These are phyloP conservation scores for Metschnikowia orientalis DNA, from an alignment of 805 yeast genomes.

Conservation along the genomic window DNA sequence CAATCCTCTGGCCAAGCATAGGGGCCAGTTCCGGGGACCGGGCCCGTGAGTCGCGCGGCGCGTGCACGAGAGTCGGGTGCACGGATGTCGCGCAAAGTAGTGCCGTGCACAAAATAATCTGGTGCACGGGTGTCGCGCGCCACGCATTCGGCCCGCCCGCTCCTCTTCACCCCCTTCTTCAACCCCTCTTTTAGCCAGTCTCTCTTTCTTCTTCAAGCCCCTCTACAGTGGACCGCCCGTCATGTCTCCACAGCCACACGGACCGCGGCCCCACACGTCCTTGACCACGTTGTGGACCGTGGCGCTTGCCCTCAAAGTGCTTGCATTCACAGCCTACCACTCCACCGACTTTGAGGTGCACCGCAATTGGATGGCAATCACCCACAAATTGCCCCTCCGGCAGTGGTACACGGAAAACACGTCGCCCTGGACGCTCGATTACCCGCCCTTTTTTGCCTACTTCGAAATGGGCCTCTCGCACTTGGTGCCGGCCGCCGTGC, in stretches of 20 bases:
- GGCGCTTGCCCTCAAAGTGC: conserved; percentile 30
- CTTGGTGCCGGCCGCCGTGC: conserved; percentile 61
- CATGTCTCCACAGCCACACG: conserved; percentile 3
- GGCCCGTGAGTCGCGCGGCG: too few relatives aligned
- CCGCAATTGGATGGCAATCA: conserved; percentile 93
- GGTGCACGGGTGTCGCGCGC: too few relatives aligned
- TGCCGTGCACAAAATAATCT: too few relatives aligned
- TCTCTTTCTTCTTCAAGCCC: too few relatives aligned
- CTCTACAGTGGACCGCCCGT: background rate
- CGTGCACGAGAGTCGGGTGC: conserved; percentile 3
- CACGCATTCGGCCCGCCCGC: too few relatives aligned
- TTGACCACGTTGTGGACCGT: conserved; percentile 36
- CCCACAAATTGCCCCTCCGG: conserved; percentile 64
- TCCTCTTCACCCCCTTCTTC: too few relatives aligned
- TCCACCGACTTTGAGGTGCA: conserved; percentile 98
- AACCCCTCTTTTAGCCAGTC: too few relatives aligned
- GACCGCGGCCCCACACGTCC: conserved; percentile 1
- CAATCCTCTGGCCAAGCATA: conserved; percentile 18
- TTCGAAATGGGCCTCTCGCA: conserved; percentile 80
- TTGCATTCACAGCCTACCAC: conserved; percentile 59
- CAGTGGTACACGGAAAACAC: conserved; percentile 82
- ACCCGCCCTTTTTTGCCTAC: conserved; percentile 97
- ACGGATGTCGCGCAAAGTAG: conserved; percentile 4
- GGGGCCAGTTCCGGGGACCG: too few relatives aligned
- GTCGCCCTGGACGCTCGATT: conserved; percentile 90